Percentiles rank a stretch among this genome's conserved stretches.
Evolutionary conservation across 768 basidiomycete genomes (phyloP).

Genomic region (Pleurotus eryngii): DNA sequence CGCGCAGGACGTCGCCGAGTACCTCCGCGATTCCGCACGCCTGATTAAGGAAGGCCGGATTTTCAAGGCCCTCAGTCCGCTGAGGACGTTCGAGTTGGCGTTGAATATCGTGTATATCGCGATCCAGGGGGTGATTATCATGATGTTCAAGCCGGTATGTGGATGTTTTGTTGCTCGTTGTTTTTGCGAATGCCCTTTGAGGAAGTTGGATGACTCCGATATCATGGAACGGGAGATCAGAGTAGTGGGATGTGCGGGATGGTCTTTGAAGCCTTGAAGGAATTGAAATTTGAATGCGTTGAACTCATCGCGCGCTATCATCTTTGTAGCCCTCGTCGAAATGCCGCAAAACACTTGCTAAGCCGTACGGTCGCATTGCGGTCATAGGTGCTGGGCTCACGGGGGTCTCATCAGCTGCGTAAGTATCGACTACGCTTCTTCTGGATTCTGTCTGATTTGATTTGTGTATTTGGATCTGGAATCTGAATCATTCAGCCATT

Average conservation of each 20-base stretch:
- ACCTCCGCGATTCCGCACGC: background rate
- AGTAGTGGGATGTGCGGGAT: too few relatives aligned
- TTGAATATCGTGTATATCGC: background rate
- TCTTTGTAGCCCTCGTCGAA: conserved; percentile 20
- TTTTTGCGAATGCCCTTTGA: too few relatives aligned
- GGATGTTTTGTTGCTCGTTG: background rate
- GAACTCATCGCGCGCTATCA: background rate
- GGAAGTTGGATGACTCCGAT: too few relatives aligned
- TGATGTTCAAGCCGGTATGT: background rate
- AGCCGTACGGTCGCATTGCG: conserved; percentile 42
- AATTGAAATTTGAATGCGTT: background rate
- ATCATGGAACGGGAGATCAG: too few relatives aligned
- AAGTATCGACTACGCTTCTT: conserved; percentile 6
- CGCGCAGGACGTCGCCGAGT: background rate
- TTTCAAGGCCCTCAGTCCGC: background rate
- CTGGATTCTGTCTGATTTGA: too few relatives aligned
- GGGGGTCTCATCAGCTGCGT: conserved; percentile 50
- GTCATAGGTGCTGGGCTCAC: conserved; percentile 50
- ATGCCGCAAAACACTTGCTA: conserved; percentile 18
- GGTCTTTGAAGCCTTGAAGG: background rate
- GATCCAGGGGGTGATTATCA: background rate
- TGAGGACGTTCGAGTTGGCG: background rate
- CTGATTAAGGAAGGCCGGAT: background rate
- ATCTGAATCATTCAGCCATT: conserved; percentile 25
- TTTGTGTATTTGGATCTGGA: background rate